Base-by-base conservation (phyloP, 352 stramenopile species). In the Globisporangium uncinulatum region DNA sequence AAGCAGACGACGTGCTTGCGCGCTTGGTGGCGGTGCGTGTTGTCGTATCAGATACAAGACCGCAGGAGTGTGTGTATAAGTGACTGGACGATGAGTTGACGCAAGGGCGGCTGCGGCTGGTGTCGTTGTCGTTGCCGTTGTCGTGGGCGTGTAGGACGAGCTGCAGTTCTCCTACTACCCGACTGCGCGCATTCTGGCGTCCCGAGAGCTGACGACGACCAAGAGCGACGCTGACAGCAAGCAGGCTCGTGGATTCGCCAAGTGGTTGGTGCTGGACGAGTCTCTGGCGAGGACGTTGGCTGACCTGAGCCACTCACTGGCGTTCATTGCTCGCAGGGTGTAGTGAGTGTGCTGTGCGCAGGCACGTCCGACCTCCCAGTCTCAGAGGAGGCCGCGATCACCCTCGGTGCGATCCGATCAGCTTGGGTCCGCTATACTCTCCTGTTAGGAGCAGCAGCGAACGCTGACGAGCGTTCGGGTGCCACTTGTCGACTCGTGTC, bases 291-390 rank as follows among this genome's bases (percentile, higher is more conserved):
- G 41, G 3, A 58, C 24, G 24, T 29, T 29, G 24, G 24, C 24
- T 29, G 24, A 20, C 57, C 42, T 48, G 39, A 29, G 43, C 42
- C 8, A 47, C 14, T 2, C 20, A 37, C 29, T 56, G n/a, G 42
- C 56, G 13, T 55, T 64, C 50, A 76, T 86, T 36, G 46, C 20
- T 31, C 24, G 50, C 50, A 42, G 19, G 13, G 20, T 4, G 50
- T 55, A 6, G 50, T 55, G 2, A 89, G 85, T 54, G 90, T 99
- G 1, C 78, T 98, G 32, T 98, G 90, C 37, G 97, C 95, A 1
- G 97, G 97, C 2, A 99, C 95, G 10, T 98, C 97, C 0, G 97
- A 99, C 63, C 70, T 99, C 17, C 78, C 92, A 6, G 87, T 99
- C 9, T 95, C 94, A 2, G 97, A 99, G 75, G 97, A 99, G 87